Base-by-base conservation (phyloP, 202 grass and related monocot species). In the Elaeis oleifera region DNA sequence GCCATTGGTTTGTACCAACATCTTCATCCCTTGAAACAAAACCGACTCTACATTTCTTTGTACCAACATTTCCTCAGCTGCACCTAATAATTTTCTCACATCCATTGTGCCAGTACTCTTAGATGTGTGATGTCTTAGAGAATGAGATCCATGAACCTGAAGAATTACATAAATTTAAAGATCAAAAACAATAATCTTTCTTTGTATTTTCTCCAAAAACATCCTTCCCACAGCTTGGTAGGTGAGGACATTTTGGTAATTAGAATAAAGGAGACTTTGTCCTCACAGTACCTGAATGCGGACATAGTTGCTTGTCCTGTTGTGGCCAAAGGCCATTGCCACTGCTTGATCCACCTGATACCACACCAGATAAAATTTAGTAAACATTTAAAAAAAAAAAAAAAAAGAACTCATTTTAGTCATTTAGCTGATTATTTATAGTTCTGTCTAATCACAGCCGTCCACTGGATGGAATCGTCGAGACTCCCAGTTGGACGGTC, bases 321-420 rank as follows among this genome's bases (percentile, higher is more conserved):
- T 84, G 53, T 89, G 78, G 53, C 94, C 88, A 68, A 99, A 99
- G 60, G 94, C 88, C 94, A 87, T 94, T 60, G 94, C 85, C 51
- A 99, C 88, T 16, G 94, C 85, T 58, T 94, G 88, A 78, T 99
- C 94, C 69, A 99, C 87, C 87, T 96, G 76, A 3, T 22, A 61
- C 18, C 64, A 59, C 49, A 54, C 28, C 14, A 21, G 39, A 23
- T 48, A 3, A 25, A 55, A 58, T 57, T 71, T 23, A 55, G 49
- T 66, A 4, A 48, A 13, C 23, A 56, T 1, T 31, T 31, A 2
- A 23, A 23, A 23, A 23, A 23, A 23, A 23, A 24, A 24, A 31
- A 31, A 31, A 6, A 6, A 6, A 29, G 1, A 0, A 4, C 28
- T 31, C 5, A 6, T 31, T 31, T 31, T 31, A 31, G 28, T 31